phyloP scores from a whole-genome alignment of 1,284 basidiomycete genomes.

The Melampsora larici-populina region DNA sequence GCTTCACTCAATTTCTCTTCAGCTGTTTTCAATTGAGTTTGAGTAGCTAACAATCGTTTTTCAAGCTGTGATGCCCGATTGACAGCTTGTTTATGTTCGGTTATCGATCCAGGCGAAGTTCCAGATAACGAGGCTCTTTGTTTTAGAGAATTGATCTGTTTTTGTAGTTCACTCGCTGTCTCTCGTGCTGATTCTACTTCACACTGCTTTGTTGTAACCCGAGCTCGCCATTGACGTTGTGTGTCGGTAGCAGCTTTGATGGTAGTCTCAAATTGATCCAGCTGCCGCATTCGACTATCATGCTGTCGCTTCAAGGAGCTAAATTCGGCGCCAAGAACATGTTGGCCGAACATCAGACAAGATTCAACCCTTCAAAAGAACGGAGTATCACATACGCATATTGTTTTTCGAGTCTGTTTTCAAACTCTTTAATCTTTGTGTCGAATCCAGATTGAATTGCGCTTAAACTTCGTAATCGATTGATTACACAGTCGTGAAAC shows the following conservation, averaged over 20 bases:
- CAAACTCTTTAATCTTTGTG: conserved; percentile 75
- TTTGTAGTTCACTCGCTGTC: conserved; percentile 70
- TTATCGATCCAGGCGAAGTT: conserved; percentile 55
- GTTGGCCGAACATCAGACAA: neutral
- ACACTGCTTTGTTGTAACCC: conserved; percentile 75
- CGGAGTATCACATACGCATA: conserved; percentile 56
- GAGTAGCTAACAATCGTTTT: conserved; percentile 71
- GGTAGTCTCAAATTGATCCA: conserved; percentile 86
- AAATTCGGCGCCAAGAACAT: conserved; percentile 11
- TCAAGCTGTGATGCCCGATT: conserved; percentile 75
- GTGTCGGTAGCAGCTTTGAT: conserved; percentile 79
- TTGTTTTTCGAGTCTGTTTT: conserved; percentile 68
- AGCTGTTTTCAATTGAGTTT: conserved; percentile 73
- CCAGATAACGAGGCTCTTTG: conserved; percentile 52
- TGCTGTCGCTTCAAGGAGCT: conserved; percentile 79
- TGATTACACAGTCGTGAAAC: conserved; percentile 92
- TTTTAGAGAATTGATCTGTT: conserved; percentile 67
- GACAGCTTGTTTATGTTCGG: conserved; percentile 67
- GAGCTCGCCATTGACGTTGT: conserved; percentile 80
- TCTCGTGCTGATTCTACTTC: conserved; percentile 75
- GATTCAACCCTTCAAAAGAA: neutral
- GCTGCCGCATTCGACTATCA: conserved; percentile 80
- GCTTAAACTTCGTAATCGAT: conserved; percentile 74
- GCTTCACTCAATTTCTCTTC: conserved; percentile 76
- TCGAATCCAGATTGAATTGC: conserved; percentile 83